phyloP scores from a whole-genome alignment of 2,329 filamentous ascomycete species.

The Ascochyta rabiei region DNA sequence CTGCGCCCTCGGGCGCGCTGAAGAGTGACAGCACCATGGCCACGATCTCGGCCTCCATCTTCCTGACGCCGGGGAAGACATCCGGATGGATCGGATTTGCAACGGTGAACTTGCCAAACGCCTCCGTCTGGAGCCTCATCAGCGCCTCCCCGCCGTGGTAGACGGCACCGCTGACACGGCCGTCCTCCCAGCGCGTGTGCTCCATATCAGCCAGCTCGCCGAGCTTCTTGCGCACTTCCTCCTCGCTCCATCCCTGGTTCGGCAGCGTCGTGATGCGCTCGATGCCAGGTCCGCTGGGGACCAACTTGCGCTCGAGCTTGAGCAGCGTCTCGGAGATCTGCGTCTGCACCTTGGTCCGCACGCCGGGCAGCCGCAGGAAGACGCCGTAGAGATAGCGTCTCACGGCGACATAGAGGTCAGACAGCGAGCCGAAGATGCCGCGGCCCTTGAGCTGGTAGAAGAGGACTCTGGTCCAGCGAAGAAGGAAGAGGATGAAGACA shows the following conservation, averaged over 20 bases:
- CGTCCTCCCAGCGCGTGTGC: constrained; percentile 96
- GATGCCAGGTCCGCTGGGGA: constrained; percentile 72
- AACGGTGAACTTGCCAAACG: constrained; percentile 92
- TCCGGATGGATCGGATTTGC: constrained; percentile 97
- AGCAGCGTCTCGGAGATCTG: constrained; percentile 80
- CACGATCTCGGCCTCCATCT: constrained; percentile 99
- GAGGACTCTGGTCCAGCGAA: constrained; percentile 79
- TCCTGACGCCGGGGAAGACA: constrained; percentile 95
- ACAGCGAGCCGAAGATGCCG: constrained; percentile 78
- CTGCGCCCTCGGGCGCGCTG: constrained; percentile 83
- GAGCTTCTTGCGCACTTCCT: constrained; percentile 80
- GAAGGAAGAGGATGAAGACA: constrained; percentile 84
- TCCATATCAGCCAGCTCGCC: constrained; percentile 81
- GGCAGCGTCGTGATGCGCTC: constrained; percentile 78
- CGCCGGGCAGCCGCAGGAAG: constrained; percentile 85
- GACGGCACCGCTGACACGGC: constrained; percentile 89
- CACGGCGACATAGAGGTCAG: constrained; percentile 73
- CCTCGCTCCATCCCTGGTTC: constrained; percentile 79
- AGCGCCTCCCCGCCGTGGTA: constrained; percentile 91
- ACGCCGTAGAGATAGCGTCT: constrained; percentile 80
- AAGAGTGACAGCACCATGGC: constrained; percentile 91
- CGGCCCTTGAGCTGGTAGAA: constrained; percentile 88
- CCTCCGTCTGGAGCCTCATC: constrained; percentile 84
- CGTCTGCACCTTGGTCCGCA: constrained; percentile 82
- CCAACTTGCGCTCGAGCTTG: constrained; percentile 83